Base-by-base conservation (phyloP, 2,329 filamentous ascomycete species). In the Aplosporella prunicola region DNA sequence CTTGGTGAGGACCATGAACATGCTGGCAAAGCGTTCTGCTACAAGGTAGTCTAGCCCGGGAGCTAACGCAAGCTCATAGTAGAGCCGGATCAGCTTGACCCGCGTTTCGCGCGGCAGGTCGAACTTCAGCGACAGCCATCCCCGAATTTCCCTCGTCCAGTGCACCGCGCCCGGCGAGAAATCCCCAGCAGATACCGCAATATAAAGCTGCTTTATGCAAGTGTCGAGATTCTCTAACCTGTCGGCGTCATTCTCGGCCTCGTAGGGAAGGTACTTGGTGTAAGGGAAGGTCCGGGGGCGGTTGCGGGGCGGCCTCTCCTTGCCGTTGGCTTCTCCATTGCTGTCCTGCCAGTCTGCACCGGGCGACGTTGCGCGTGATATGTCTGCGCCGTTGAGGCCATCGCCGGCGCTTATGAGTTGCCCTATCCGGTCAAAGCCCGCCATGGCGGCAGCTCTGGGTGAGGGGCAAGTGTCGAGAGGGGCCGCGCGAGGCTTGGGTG, bases 1-100 rank as follows among this genome's bases (percentile, higher is more conserved):
- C 87, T 91, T 93, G n/a, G 88, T 93, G 49, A 98, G 66, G 9
- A 85, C 79, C 61, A 95, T 82, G 53, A 96, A 89, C 88, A 96
- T 96, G 68, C 85, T 91, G 30, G 89, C 76, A 58, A 98, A 98
- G 42, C 89, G 77, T 62, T 98, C 93, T 4, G 86, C 75, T 7
- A 88, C 78, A 42, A 72, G 72, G 35, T 76, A 74, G 53, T 96
- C 89, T 39, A 98, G 71, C 3, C 93, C 91, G 0, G 89, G 91
- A 18, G 91, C 85, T 43, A 98, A 71, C 5, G 86, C 74, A 42
- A 98, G 80, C 63, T 94, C 87, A 63, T 94, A 98, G 65, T 95
- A 98, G 24, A 98, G 71, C 63, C 81, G 83, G 20, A 91, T 83
- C 20, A 98, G 74, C 60, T 77, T 85, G 32, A 87, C 78, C 41